Conservation (phyloP, 73 alveolate genomes). For the Effrenium voratum region DNA sequence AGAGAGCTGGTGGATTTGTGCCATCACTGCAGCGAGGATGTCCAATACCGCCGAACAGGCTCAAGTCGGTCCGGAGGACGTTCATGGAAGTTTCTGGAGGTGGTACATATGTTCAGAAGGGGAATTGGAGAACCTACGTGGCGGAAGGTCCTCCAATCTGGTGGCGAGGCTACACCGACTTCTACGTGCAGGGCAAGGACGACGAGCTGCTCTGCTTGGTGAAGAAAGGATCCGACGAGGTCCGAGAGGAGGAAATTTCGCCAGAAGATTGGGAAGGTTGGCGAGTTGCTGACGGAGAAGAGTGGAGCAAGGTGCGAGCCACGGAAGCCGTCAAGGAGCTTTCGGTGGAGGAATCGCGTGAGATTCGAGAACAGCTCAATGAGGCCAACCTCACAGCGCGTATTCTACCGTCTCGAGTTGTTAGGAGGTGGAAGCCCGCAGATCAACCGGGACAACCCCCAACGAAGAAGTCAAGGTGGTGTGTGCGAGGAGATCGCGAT, state of each 20-base stretch:
- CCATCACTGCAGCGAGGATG: not conserved
- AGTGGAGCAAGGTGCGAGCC: conserved; percentile 6
- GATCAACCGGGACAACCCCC: conserved; percentile 12
- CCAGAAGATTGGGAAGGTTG: not conserved
- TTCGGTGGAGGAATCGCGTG: not conserved
- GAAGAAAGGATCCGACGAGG: conserved; percentile 3
- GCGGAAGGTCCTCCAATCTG: not conserved
- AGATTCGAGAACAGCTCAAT: not conserved
- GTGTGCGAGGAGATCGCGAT: not conserved
- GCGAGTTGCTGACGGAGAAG: not conserved
- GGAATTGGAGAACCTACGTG: conserved; percentile 18
- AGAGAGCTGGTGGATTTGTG: not conserved
- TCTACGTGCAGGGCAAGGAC: not conserved
- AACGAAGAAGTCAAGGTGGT: no score
- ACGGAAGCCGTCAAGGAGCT: not conserved
- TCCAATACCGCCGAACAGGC: not conserved
- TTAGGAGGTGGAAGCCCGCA: not conserved
- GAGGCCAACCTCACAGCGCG: not conserved
- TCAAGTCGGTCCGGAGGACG: not conserved
- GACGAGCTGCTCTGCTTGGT: not conserved
- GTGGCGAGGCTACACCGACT: conserved; percentile 16
- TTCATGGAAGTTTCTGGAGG: not conserved
- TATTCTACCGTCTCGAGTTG: not conserved
- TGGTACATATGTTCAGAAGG: not conserved
- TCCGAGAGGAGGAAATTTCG: not conserved